These are phyloP conservation scores for Backusella morwellensis DNA, from an alignment of 192 early-diverging fungal species.

Conservation along the genomic window DNA sequence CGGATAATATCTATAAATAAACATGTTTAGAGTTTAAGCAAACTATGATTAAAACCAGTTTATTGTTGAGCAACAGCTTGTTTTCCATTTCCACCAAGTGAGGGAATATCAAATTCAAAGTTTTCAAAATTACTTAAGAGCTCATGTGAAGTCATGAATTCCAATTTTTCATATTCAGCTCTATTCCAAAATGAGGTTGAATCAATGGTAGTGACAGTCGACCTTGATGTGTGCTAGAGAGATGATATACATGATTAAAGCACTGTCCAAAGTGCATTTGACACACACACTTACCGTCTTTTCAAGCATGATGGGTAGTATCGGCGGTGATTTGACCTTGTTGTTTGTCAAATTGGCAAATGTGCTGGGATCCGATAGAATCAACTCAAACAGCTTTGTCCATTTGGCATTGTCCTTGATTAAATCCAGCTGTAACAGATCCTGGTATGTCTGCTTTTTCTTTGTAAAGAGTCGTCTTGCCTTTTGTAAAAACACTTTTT, in stretches of 20 bases:
- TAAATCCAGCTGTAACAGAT: slow-evolving; percentile 9
- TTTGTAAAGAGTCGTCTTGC: neutral
- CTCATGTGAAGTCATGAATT: neutral
- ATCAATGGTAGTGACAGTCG: neutral
- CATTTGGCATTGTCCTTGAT: neutral
- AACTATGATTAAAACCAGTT: neutral
- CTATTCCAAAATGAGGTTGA: neutral
- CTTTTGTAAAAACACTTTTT: neutral
- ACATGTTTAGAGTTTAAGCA: no score
- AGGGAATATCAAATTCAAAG: neutral
- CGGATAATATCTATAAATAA: no score
- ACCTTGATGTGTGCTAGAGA: neutral
- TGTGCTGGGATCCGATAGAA: neutral
- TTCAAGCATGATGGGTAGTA: neutral
- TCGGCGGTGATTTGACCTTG: neutral
- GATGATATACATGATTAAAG: neutral
- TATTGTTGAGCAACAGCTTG: neutral
- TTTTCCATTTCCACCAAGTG: neutral
- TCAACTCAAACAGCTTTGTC: neutral
- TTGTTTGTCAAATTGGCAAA: slow-evolving; percentile 1
- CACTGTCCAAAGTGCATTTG: neutral
- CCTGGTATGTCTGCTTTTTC: neutral
- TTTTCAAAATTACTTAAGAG: neutral
- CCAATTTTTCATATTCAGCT: neutral
- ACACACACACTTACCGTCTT: neutral